Evolutionary conservation across 257 asterid species (phyloP), one percentile per base, ranked within the genome.

Genomic region (Galeopsis tetrahit): DNA sequence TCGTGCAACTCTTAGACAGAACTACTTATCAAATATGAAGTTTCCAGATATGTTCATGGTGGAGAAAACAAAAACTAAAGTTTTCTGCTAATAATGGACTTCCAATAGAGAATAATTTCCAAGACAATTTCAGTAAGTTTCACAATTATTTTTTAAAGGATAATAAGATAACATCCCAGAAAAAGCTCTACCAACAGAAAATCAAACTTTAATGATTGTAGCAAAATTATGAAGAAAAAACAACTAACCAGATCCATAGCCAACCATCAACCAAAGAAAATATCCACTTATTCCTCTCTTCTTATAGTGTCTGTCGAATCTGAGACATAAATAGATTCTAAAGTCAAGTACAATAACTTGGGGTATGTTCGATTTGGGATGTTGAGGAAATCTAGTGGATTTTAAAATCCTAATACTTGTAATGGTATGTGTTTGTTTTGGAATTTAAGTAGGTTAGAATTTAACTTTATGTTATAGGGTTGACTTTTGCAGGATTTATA

Each of bases 201-300:
- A 13, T 17, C 60, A 14, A 32, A 70, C 36, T 70, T 56, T 13
- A 61, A 48, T 36, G 49, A 65, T 13, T 5, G 36, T n/a, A 28
- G 56, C 33, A 58, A 56, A 48, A 65, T 38, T 69, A 63, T 43
- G 31, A 73, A 13, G 69, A 46, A 31, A 74, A 11, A 74, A 64
- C 17, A 10, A 80, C 96, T 63, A 64, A 92, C 98, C 98, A 55
- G 75, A 44, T 69, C 91, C 96, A 68, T 92, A 92, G 76, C 98
- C 98, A 84, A 85, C 55, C 42, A 78, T 68, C 85, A 92, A 70
- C 96, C 96, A 92, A 48, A 87, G 73, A 73, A 88, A 92, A 82
- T 92, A 92, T 70, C 98, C 97, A 75, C 73, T 78, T 55, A 82
- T 63, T 63, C 66, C 51, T 39, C 81, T 72, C 81, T 82, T 92